phyloP scores from a whole-genome alignment of 2,329 filamentous ascomycete genomes.

The Fusarium sp. region DNA sequence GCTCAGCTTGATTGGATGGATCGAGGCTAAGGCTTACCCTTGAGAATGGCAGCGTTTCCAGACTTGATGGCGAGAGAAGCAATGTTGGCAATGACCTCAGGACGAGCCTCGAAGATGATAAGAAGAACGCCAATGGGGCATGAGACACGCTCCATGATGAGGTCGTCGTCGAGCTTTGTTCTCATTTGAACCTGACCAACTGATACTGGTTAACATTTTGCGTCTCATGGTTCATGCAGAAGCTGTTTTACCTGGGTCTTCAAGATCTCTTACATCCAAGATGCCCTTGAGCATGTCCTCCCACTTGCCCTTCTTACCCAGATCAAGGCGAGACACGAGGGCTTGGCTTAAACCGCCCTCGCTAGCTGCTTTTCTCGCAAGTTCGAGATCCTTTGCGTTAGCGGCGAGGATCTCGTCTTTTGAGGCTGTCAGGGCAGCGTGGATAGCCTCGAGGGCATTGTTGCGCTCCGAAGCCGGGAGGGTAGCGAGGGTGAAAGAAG shows the following conservation, averaged over 20 bases:
- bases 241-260: constrained; percentile 80
- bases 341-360: constrained; percentile 84
- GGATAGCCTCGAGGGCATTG: constrained; percentile 85
- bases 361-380: constrained; percentile 80
- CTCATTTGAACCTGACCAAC: constrained; percentile 88
- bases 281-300: constrained; percentile 99
- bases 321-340: constrained; percentile 88
- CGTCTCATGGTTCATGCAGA: not conserved
- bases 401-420: constrained; percentile 86
- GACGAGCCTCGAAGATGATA: constrained; percentile 97
- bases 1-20: no score
- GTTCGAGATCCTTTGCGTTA: constrained; percentile 85
- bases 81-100: constrained; percentile 98
- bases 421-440: constrained; percentile 79
- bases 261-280: constrained; percentile 84
- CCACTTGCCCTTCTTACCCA: constrained; percentile 90
- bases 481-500: constrained; percentile 87
- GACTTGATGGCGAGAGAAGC: constrained; percentile 96
- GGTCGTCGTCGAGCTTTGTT: constrained; percentile 87
- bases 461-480: constrained; percentile 84
- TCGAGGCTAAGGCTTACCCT: constrained; percentile 74
- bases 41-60: constrained; percentile 95
- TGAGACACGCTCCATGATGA: constrained; percentile 88
- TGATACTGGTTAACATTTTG: constrained; percentile 52
- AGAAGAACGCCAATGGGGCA: constrained; percentile 98